Conservation (phyloP, 139 green algal genomes). For the Pleodorina starrii region DNA sequence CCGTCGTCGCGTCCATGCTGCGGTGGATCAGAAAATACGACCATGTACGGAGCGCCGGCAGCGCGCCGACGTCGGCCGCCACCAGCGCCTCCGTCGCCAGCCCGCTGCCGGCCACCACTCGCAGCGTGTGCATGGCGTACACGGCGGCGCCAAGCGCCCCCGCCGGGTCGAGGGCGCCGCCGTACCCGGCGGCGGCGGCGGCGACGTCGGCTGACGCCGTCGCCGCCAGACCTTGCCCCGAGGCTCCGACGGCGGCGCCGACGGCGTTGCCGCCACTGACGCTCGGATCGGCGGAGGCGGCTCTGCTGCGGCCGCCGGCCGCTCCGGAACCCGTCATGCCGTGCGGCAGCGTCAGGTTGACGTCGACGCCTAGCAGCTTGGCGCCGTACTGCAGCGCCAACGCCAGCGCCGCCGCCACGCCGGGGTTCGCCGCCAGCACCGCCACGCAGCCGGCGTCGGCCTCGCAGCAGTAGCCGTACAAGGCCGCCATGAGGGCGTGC, state of each 20-base stretch:
- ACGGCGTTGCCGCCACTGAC: background rate
- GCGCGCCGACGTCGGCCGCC: conserved; percentile 6
- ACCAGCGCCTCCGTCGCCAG: conserved; percentile 4
- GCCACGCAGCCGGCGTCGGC: background rate
- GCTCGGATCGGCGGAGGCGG: background rate
- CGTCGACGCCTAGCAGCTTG: background rate
- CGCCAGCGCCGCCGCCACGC: conserved; percentile 26
- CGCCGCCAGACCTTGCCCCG: background rate
- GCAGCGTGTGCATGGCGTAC: background rate
- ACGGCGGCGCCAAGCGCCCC: background rate
- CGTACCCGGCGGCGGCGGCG: background rate
- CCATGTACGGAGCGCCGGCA: background rate
- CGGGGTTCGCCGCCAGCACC: background rate
- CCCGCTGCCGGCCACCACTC: background rate
- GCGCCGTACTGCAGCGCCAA: conserved; percentile 21
- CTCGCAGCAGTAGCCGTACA: conserved; percentile 24
- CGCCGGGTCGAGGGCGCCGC: background rate
- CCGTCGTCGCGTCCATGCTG: background rate
- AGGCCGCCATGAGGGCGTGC: background rate
- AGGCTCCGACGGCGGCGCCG: background rate
- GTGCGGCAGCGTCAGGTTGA: background rate
- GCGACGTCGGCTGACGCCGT: background rate
- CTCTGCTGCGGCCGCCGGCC: background rate
- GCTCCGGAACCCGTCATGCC: background rate
- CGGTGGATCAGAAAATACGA: conserved; percentile 7